Evolutionary conservation across 2,329 filamentous ascomycete genomes (phyloP).

Genomic region (Ceratocystis cacaofunesta): DNA sequence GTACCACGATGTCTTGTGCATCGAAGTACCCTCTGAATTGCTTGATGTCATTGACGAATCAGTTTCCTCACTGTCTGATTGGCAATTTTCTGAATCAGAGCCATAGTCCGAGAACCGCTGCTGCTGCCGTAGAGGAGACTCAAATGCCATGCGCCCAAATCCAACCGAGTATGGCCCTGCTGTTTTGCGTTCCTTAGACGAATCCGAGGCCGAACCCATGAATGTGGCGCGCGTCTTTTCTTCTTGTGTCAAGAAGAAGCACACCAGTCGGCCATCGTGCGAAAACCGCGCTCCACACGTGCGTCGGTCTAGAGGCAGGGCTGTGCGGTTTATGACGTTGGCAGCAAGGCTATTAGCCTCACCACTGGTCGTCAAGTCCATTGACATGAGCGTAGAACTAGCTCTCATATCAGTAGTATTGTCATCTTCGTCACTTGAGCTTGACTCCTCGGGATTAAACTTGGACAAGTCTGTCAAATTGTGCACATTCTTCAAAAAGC

Average conservation of each 20-base stretch:
- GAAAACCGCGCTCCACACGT: constrained; percentile 48
- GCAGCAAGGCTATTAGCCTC: constrained; percentile 35
- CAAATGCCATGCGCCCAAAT: constrained; percentile 40
- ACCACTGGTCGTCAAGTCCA: constrained; percentile 41
- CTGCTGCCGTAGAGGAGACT: constrained; percentile 34
- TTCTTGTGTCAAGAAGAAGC: constrained; percentile 56
- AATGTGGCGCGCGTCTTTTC: constrained; percentile 40
- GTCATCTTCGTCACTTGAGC: constrained; percentile 64
- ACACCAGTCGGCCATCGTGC: constrained; percentile 46
- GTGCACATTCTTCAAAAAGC: constrained; percentile 44
- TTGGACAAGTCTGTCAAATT: constrained; percentile 41
- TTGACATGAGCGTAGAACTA: constrained; percentile 44
- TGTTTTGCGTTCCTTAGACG: constrained; percentile 29
- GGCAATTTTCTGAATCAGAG: constrained; percentile 32
- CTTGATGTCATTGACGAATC: constrained; percentile 35
- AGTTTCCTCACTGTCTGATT: constrained; percentile 25
- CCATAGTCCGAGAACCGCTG: constrained; percentile 35
- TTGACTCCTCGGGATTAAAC: constrained; percentile 51
- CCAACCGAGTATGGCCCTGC: constrained; percentile 43
- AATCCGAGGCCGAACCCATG: background rate
- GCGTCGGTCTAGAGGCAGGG: constrained; percentile 41
- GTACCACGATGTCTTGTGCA: constrained; percentile 44
- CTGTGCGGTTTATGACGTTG: constrained; percentile 21
- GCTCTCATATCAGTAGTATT: constrained; percentile 47
- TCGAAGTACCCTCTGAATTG: constrained; percentile 48